These are phyloP conservation scores for Candida montana DNA, from an alignment of 805 yeast genomes.

Conservation along the genomic window DNA sequence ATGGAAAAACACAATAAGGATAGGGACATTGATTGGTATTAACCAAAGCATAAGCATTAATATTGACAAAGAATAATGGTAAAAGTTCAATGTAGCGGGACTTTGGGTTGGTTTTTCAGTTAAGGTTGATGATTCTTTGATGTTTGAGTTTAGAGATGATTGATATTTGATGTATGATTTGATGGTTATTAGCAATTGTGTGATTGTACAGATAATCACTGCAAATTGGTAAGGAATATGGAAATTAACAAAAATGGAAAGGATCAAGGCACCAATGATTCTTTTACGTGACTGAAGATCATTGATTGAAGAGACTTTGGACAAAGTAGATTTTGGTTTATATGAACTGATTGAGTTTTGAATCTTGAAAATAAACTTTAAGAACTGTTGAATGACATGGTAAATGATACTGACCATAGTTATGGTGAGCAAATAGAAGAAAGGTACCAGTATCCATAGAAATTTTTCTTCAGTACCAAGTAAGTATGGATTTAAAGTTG, in stretches of 20 bases:
- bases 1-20: slow-evolving; percentile 74
- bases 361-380: not conserved
- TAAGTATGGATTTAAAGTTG: slow-evolving; percentile 48
- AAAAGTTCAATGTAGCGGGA: slow-evolving; percentile 26
- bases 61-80: slow-evolving; percentile 59
- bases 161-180: slow-evolving; percentile 21
- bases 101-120: slow-evolving; percentile 1
- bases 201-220: slow-evolving; percentile 50
- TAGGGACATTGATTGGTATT: slow-evolving; percentile 73
- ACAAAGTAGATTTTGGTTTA: not conserved
- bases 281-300: slow-evolving; percentile 12
- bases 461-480: slow-evolving; percentile 59
- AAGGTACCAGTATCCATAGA: slow-evolving; percentile 54
- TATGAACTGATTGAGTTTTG: not conserved
- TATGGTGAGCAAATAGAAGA: slow-evolving; percentile 44
- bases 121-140: slow-evolving; percentile 8
- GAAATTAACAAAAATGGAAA: slow-evolving; percentile 45
- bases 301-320: not conserved
- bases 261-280: slow-evolving; percentile 15
- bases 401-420: slow-evolving; percentile 37
- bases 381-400: not conserved
- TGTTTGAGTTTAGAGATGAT: not conserved
- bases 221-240: slow-evolving; percentile 83
- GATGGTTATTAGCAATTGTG: slow-evolving; percentile 53
- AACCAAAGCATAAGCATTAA: slow-evolving; percentile 70